These are phyloP conservation scores for Poa annua DNA, from an alignment of 176 grass and related monocot species.

Conservation along the genomic window DNA sequence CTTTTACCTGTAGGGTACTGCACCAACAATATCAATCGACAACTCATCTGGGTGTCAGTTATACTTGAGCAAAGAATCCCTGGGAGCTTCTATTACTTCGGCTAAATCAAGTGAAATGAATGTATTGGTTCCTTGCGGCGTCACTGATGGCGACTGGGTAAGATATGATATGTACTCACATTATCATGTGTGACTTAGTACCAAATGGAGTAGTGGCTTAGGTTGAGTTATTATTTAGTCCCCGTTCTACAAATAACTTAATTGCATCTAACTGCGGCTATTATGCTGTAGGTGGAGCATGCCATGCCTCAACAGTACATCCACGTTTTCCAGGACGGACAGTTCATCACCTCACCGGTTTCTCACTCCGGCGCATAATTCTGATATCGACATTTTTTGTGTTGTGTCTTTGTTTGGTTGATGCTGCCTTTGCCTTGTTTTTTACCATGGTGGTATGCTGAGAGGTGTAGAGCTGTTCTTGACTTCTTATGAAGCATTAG, in stretches of 20 bases:
- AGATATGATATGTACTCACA: conserved; percentile 22
- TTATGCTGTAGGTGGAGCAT: conserved; percentile 72
- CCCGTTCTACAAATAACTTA: neutral
- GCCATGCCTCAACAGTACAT: conserved; percentile 87
- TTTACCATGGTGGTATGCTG: conserved; percentile 14
- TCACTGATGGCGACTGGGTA: conserved; percentile 84
- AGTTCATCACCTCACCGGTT: conserved; percentile 75
- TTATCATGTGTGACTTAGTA: neutral
- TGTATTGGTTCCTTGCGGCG: conserved; percentile 70
- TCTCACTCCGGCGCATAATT: conserved; percentile 82
- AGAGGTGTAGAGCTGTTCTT: conserved; percentile 31
- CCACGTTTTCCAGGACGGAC: conserved; percentile 76
- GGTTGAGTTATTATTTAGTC: neutral
- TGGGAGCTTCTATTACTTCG: conserved; percentile 82
- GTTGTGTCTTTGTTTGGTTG: conserved; percentile 24
- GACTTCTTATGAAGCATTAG: conserved; percentile 23
- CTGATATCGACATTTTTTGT: neutral
- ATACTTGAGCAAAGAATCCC: conserved; percentile 82
- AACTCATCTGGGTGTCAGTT: conserved; percentile 97
- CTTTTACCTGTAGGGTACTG: conserved; percentile 62
- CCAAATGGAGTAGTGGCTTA: neutral
- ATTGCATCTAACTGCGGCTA: neutral
- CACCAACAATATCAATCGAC: conserved; percentile 92
- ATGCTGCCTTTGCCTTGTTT: neutral
- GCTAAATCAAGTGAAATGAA: conserved; percentile 99